phyloP scores from a whole-genome alignment of 495 filamentous ascomycete genomes.

The Talaromyces wortmannii region DNA sequence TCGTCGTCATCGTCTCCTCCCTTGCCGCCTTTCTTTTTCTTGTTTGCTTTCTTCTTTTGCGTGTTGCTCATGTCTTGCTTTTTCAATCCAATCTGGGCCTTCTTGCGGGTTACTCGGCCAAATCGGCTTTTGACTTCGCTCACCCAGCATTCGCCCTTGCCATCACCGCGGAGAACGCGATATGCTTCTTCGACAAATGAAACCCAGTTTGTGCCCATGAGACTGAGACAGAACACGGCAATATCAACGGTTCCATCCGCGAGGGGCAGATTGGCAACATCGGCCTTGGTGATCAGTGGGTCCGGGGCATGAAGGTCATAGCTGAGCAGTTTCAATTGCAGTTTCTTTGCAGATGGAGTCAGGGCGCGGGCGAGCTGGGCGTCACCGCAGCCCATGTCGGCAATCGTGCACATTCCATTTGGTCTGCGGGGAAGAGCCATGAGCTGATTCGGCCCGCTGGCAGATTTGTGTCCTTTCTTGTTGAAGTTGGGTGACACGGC shows the following conservation, averaged over 20 bases:
- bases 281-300: conserved; percentile 73
- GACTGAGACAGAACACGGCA: conserved; percentile 85
- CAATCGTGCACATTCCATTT: conserved; percentile 64
- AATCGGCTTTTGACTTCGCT: conserved; percentile 95
- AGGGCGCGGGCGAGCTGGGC: conserved; percentile 59
- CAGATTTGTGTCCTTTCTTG: conserved; percentile 25
- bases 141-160: conserved; percentile 93
- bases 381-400: conserved; percentile 80
- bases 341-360: conserved; percentile 46
- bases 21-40: conserved; percentile 27
- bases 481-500: conserved; percentile 24
- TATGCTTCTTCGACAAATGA: conserved; percentile 94
- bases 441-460: conserved; percentile 12
- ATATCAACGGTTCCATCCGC: conserved; percentile 68
- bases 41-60: conserved; percentile 34
- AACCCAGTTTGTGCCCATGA: conserved; percentile 99
- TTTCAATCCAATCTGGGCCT: conserved; percentile 51
- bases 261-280: conserved; percentile 78
- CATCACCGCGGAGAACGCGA: conserved; percentile 65
- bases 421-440: conserved; percentile 41
- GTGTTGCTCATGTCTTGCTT: conserved; percentile 51
- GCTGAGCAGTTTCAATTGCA: conserved; percentile 60
- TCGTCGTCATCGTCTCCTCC: conserved; percentile 20
- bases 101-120: conserved; percentile 51
- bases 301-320: conserved; percentile 61